A percentile compares a stretch with the other conserved stretches of the same genome.
Evolutionary conservation across 1,284 basidiomycete species (phyloP).

Genomic region (Cystobasidium sp.): DNA sequence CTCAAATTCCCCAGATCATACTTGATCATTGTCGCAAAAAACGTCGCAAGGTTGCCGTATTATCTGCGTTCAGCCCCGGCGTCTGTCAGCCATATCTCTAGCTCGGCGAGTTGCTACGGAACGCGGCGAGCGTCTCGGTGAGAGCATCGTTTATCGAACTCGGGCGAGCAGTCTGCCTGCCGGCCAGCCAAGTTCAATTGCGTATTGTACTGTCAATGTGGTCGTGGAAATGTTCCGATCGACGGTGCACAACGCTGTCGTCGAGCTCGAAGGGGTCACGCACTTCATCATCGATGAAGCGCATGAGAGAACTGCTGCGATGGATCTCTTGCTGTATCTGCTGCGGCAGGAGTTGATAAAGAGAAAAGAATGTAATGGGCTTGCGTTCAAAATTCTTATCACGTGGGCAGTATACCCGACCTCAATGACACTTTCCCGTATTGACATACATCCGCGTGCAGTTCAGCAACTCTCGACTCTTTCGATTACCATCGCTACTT

Average conservation of each 20-base stretch:
- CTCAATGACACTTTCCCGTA: conserved; percentile 57
- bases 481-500: conserved; percentile 81
- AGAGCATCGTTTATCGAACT: conserved; percentile 86
- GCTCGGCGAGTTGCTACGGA: conserved; percentile 87
- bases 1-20: conserved; percentile 61
- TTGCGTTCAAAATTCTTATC: conserved; percentile 68
- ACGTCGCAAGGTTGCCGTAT: conserved; percentile 75
- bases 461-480: conserved; percentile 80
- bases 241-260: conserved; percentile 83
- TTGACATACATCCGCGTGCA: conserved; percentile 66
- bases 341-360: conserved; percentile 82
- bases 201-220: conserved; percentile 95
- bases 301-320: conserved; percentile 70
- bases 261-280: conserved; percentile 71
- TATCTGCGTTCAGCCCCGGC: conserved; percentile 85
- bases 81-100: conserved; percentile 86
- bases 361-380: conserved; percentile 68
- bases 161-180: conserved; percentile 85
- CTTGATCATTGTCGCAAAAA: conserved; percentile 68
- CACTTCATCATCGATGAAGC: conserved; percentile 94
- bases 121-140: conserved; percentile 72
- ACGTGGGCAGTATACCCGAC: conserved; percentile 52
- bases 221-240: conserved; percentile 76
- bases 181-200: conserved; percentile 78
- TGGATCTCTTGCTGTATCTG: conserved; percentile 83